Percentiles rank a stretch among this genome's conserved stretches.
Conservation (phyloP, 805 yeast species). For the Cyberlindnera xylosilytica region DNA sequence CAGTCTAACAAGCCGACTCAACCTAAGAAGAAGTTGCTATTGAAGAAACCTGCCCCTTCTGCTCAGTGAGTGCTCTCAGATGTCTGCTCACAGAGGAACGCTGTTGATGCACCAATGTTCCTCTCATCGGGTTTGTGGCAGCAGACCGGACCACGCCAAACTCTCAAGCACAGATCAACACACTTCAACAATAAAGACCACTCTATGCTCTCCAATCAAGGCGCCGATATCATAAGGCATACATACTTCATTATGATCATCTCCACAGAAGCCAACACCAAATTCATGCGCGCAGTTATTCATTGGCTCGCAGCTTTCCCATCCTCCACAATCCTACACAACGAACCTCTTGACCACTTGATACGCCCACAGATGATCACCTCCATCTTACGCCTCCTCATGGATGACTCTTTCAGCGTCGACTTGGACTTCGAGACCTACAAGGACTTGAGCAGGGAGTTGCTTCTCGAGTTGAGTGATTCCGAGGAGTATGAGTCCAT, state of each 20-base stretch:
- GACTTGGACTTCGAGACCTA: slow-evolving; percentile 1
- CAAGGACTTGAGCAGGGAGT: neutral
- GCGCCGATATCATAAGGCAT: too few species aligned
- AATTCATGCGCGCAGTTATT: slow-evolving; percentile 8
- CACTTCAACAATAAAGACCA: too few species aligned
- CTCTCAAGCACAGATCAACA: too few species aligned
- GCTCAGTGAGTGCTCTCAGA: too few species aligned
- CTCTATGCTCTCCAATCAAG: too few species aligned
- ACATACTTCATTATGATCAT: neutral
- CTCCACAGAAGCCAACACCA: slow-evolving; percentile 3
- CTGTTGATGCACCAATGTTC: too few species aligned
- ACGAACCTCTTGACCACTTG: slow-evolving; percentile 19
- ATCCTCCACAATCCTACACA: slow-evolving; percentile 2
- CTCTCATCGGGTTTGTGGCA: too few species aligned
- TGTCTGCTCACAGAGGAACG: too few species aligned
- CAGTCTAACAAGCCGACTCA: neutral
- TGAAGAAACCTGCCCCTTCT: neutral
- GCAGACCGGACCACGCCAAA: neutral
- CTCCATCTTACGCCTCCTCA: slow-evolving; percentile 5
- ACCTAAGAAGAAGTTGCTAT: slow-evolving; percentile 6
- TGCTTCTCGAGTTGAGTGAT: neutral
- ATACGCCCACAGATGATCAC: slow-evolving; percentile 25
- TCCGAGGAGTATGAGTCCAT: slow-evolving; percentile 6
- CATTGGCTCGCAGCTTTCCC: slow-evolving; percentile 18
- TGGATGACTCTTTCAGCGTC: slow-evolving; percentile 6